A percentile compares a stretch with the other conserved stretches of the same genome.
These are phyloP conservation scores for Leucosporidium creatinivorum DNA, from an alignment of 768 basidiomycete species.

Conservation along the genomic window DNA sequence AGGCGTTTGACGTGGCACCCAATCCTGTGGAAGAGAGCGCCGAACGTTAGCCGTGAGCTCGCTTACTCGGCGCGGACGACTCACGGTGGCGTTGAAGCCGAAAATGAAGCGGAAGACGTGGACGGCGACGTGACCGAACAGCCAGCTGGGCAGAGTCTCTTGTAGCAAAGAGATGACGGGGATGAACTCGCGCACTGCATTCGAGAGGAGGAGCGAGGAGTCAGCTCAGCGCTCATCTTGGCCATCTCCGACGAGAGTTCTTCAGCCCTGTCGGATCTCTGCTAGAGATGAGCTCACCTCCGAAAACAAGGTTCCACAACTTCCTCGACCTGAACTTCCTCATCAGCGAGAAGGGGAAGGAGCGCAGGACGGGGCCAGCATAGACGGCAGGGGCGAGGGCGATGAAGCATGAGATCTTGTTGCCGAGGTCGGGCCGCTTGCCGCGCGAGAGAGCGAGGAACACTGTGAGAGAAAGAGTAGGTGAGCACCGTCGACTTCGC, in stretches of 20 bases:
- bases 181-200: slow-evolving; percentile 24
- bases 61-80: background rate
- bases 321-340: slow-evolving; percentile 43
- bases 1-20: slow-evolving; percentile 26
- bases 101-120: slow-evolving; percentile 21
- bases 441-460: slow-evolving; percentile 48
- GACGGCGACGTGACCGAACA: slow-evolving; percentile 21
- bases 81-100: slow-evolving; percentile 9
- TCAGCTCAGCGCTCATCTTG: no score
- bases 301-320: slow-evolving; percentile 46
- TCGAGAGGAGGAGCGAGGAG: no score
- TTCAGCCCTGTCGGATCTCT: no score
- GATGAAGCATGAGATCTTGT: slow-evolving; percentile 45
- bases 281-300: slow-evolving; percentile 23
- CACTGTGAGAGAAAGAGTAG: slow-evolving; percentile 41
- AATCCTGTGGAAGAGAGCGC: background rate
- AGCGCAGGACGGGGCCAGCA: slow-evolving; percentile 46
- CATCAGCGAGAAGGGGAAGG: slow-evolving; percentile 47
- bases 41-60: background rate
- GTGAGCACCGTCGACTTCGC: background rate
- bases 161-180: slow-evolving; percentile 17
- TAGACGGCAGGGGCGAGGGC: slow-evolving; percentile 49
- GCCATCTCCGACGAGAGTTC: no score
- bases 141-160: slow-evolving; percentile 13
- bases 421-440: slow-evolving; percentile 47